Evolutionary conservation across 768 basidiomycete genomes (phyloP).

Genomic region (Phallus indusiatus): DNA sequence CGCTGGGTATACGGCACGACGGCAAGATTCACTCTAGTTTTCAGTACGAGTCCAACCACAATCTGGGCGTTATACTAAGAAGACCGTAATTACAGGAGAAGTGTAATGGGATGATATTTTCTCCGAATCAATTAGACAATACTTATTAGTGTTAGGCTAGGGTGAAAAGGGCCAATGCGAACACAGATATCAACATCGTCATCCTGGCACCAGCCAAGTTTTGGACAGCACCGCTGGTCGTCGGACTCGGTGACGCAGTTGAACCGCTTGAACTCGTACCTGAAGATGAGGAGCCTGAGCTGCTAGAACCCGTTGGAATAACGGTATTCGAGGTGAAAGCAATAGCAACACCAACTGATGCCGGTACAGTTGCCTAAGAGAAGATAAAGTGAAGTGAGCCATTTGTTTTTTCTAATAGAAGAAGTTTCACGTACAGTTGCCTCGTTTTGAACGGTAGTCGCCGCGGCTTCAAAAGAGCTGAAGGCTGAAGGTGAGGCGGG

Average conservation of each 20-base stretch:
- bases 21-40: no score
- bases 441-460: background rate
- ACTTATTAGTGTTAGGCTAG: no score
- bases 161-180: no score
- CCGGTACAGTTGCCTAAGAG: background rate
- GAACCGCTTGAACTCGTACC: background rate
- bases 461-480: background rate
- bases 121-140: no score
- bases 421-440: background rate
- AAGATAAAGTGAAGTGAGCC: background rate
- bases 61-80: no score
- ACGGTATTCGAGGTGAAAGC: background rate
- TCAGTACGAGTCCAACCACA: no score
- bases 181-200: no score
- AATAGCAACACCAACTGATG: background rate
- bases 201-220: background rate
- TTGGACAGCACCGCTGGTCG: background rate
- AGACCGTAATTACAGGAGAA: no score
- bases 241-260: background rate
- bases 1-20: no score
- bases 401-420: background rate
- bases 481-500: background rate
- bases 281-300: background rate
- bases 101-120: no score
- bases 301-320: background rate